Conservation (phyloP, 371 early-diverging fungal genomes). For the Nematocida ausubeli region DNA sequence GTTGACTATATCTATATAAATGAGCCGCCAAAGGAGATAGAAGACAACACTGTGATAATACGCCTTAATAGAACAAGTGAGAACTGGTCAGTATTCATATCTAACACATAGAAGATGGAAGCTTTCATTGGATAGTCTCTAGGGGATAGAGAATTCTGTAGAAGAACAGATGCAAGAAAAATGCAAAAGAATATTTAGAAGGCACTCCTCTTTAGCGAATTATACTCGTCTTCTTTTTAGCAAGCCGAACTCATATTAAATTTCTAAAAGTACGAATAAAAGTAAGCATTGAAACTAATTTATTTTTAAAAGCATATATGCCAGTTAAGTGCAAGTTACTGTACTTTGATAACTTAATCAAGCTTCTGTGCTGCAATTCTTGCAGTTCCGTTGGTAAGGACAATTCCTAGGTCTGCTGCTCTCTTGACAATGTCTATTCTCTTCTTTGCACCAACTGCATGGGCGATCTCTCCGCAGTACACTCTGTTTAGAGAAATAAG, state of each 20-base stretch:
- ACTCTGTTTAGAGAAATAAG: constrained; percentile 94
- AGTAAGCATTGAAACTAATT: background rate
- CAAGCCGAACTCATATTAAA: no score
- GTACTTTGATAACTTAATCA: constrained; percentile 26
- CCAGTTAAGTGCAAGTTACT: background rate
- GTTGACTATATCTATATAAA: background rate
- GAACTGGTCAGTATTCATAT: background rate
- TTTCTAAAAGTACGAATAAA: no score
- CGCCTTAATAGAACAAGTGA: background rate
- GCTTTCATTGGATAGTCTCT: no score
- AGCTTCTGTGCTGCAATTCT: constrained; percentile 78
- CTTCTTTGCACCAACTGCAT: constrained; percentile 90
- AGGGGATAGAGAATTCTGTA: no score
- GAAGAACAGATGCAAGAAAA: no score
- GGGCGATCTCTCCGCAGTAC: constrained; percentile 96
- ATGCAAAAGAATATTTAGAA: no score
- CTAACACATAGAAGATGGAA: constrained; percentile 1
- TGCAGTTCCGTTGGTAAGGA: constrained; percentile 90
- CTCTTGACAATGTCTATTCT: constrained; percentile 88
- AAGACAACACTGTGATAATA: background rate
- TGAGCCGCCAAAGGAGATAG: background rate
- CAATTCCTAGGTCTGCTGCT: constrained; percentile 90
- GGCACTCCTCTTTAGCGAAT: no score
- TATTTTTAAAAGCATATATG: background rate
- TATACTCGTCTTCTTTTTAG: no score